These are phyloP conservation scores for Ichthyophthirius multifiliis DNA, from an alignment of 169 alveolate species.

Conservation along the genomic window DNA sequence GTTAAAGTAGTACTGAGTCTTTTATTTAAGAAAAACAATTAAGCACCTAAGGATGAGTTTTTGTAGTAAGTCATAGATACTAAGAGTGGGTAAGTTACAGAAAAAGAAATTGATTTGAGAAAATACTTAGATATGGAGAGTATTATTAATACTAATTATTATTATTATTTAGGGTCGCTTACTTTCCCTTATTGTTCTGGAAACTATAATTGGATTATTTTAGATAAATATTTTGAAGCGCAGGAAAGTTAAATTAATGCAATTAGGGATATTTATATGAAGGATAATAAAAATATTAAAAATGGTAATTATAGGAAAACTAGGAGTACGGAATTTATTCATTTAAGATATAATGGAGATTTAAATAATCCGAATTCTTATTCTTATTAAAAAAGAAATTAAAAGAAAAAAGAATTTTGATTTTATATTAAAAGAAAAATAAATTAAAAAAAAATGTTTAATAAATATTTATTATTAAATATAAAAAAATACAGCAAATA, in stretches of 20 bases:
- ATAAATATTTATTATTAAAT: too few relatives aligned
- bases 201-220: background rate
- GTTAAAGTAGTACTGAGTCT: background rate
- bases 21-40: background rate
- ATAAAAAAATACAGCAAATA: too few relatives aligned
- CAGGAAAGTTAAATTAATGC: background rate
- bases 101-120: background rate
- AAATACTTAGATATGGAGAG: background rate
- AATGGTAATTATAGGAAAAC: background rate
- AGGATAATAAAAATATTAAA: background rate
- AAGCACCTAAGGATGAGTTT: background rate
- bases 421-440: too few relatives aligned
- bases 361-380: background rate
- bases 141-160: background rate
- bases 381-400: too few relatives aligned
- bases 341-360: background rate
- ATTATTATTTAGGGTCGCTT: background rate
- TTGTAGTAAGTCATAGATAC: background rate
- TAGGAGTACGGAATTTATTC: background rate
- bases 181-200: constrained; percentile 5
- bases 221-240: background rate
- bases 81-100: background rate
- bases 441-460: too few relatives aligned
- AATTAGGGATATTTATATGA: background rate
- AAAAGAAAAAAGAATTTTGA: too few relatives aligned